Percentiles rank a stretch among this genome's conserved stretches.
phyloP scores from a whole-genome alignment of 352 stramenopile species.

The Heterotrichella gracilis region DNA sequence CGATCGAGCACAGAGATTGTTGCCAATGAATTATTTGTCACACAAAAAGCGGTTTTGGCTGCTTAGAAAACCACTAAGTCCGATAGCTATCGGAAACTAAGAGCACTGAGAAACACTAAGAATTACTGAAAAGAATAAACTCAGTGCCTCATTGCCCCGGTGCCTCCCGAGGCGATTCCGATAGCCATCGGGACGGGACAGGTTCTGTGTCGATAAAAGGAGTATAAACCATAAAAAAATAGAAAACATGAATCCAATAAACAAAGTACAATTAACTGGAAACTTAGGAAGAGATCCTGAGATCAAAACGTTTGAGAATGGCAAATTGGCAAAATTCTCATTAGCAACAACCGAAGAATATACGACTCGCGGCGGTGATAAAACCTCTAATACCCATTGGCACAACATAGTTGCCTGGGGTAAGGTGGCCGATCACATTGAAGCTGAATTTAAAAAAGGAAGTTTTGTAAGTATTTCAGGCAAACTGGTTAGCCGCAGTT shows the following conservation, averaged over 20 bases:
- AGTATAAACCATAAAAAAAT: background rate
- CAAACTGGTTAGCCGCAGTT: background rate
- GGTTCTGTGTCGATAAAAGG: too few relatives aligned
- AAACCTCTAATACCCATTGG: background rate
- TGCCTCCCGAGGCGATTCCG: too few relatives aligned
- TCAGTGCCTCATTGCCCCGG: too few relatives aligned
- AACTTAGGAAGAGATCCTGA: background rate
- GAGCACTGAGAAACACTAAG: too few relatives aligned
- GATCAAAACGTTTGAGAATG: slow-evolving; percentile 2
- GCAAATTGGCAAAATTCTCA: background rate
- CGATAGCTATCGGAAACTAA: too few relatives aligned
- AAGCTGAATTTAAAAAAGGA: background rate
- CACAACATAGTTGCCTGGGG: background rate
- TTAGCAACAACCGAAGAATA: background rate
- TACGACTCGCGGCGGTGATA: background rate
- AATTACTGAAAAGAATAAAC: too few relatives aligned
- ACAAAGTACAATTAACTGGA: background rate
- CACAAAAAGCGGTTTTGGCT: background rate
- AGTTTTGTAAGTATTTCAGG: background rate
- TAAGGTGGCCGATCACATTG: background rate
- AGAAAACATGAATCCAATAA: background rate
- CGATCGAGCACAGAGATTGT: background rate
- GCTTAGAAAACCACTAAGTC: too few relatives aligned
- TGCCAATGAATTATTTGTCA: background rate
- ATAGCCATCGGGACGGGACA: too few relatives aligned